These are phyloP conservation scores for Thielaviopsis euricoi DNA, from an alignment of 2,329 filamentous ascomycete species.

Conservation along the genomic window DNA sequence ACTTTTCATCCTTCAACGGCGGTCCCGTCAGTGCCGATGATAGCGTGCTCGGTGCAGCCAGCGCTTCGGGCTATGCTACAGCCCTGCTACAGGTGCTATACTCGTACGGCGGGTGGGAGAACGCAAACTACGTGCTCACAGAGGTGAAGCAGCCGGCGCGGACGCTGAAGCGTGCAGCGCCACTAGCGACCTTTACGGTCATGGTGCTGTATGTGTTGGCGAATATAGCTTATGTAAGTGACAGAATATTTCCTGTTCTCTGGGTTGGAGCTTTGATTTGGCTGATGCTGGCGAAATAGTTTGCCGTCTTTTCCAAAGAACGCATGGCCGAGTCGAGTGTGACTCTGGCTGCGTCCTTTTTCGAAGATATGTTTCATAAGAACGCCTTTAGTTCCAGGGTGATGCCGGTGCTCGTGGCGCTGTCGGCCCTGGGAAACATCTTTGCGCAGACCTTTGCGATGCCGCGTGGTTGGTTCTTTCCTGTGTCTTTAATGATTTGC, in stretches of 20 bases:
- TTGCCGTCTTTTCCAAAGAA: conserved; percentile 41
- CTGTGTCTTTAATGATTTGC: conserved; percentile 26
- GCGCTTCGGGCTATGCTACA: conserved; percentile 18
- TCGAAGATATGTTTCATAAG: conserved; percentile 41
- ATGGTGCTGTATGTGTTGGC: conserved; percentile 46
- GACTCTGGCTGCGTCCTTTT: conserved; percentile 44
- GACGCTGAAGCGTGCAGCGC: conserved; percentile 38
- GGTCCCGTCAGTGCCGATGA: conserved; percentile 14
- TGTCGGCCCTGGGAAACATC: conserved; percentile 46
- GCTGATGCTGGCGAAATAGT: no score
- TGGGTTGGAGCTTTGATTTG: no score
- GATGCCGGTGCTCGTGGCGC: conserved; percentile 39
- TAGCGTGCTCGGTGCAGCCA: not conserved
- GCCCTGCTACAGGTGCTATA: conserved; percentile 42
- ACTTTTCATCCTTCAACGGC: conserved; percentile 36
- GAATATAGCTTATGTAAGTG: conserved; percentile 39
- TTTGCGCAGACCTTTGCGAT: conserved; percentile 22
- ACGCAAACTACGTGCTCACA: conserved; percentile 43
- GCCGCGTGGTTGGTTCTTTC: conserved; percentile 22
- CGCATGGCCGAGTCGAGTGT: conserved; percentile 41
- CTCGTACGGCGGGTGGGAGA: conserved; percentile 48
- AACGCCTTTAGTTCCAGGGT: conserved; percentile 31
- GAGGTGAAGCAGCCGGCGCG: conserved; percentile 38
- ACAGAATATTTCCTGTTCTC: not conserved
- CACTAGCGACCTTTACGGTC: conserved; percentile 32